Evolutionary conservation across 306 rosid genomes (phyloP), one percentile per base, ranked within the genome.

Genomic region (Fragaria iinumae): DNA sequence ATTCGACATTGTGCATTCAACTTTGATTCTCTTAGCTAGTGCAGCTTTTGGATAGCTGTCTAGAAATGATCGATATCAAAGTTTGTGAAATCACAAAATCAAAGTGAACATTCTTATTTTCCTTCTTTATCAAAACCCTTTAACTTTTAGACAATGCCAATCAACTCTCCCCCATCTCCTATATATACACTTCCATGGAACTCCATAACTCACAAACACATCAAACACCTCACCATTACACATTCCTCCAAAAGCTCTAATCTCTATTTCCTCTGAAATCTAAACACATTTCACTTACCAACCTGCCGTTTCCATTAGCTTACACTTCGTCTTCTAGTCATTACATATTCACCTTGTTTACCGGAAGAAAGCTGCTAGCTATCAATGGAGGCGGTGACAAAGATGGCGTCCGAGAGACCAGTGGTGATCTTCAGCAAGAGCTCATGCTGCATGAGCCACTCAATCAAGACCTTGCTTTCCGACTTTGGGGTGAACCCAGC

Each of bases 401-500:
- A 73, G 77, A 75, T 96, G 97, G 91, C 78, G 11, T 81, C 98
- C 12, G 98, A 96, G 87, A 96, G 87, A 76, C 88, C 99, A 0
- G 99, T 92, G 71, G 99, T 92, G 82, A 91, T 96, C 79, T 96
- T 96, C 87, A 96, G 99, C 93, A 93, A 88, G 88, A 91, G 86
- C 79, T 69, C 89, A 0, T 96, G 98, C 77, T 89, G 93, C 89
- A 91, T 96, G 89, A 87, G 96, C 60, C 97, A 96, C 90, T 67
- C 96, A 13, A 88, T 92, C 75, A 96, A 89, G 85, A 88, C 93
- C 47, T 89, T 96, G 8, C 83, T 96, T 62, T 83, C 82, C 69
- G 98, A 91, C 56, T 91, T 96, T 50, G 99, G 99, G 27, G 99
- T 89, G 77, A 96, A 92, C 80, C 93, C 96, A 0, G 78, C 87